Evolutionary conservation across 495 filamentous ascomycete genomes (phyloP).

Genomic region (Thermochaetoides thermophila): DNA sequence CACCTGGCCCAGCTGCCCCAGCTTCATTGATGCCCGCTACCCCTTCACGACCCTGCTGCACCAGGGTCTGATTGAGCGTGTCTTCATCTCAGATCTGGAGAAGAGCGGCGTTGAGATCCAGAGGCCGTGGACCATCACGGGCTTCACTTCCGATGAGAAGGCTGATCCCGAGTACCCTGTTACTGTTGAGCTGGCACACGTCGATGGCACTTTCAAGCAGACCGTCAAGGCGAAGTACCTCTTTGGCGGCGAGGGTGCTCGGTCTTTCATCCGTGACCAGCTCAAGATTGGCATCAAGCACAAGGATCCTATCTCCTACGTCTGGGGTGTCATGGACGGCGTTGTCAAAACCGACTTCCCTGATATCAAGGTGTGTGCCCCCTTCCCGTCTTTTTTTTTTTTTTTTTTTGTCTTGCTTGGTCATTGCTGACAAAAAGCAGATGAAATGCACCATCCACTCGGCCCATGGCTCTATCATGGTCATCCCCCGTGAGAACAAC

Average conservation of each 20-base stretch:
- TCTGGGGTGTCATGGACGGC: constrained; percentile 69
- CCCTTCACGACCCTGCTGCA: constrained; percentile 64
- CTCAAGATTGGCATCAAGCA: constrained; percentile 49
- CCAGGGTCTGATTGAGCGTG: constrained; percentile 59
- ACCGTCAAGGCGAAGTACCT: constrained; percentile 43
- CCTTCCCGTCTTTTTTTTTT: no score
- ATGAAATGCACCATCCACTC: constrained; percentile 82
- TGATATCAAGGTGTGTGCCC: constrained; percentile 43
- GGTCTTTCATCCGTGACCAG: constrained; percentile 42
- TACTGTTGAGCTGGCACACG: constrained; percentile 54
- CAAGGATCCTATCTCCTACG: constrained; percentile 47
- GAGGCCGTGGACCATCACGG: constrained; percentile 46
- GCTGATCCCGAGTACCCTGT: constrained; percentile 45
- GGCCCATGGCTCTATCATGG: constrained; percentile 54
- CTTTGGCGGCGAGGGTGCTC: constrained; percentile 45
- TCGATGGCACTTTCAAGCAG: constrained; percentile 52
- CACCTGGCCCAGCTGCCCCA: constrained; percentile 57
- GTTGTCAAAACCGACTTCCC: constrained; percentile 64
- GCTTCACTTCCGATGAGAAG: constrained; percentile 44
- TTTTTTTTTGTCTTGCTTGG: no score
- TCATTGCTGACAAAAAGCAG: constrained; percentile 24
- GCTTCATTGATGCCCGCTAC: constrained; percentile 59
- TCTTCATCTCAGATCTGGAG: constrained; percentile 53
- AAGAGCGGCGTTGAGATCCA: constrained; percentile 42
- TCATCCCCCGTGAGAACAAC: constrained; percentile 59